phyloP scores from a whole-genome alignment of 805 yeast genomes.

The Saccharomycopsis fermentans region DNA sequence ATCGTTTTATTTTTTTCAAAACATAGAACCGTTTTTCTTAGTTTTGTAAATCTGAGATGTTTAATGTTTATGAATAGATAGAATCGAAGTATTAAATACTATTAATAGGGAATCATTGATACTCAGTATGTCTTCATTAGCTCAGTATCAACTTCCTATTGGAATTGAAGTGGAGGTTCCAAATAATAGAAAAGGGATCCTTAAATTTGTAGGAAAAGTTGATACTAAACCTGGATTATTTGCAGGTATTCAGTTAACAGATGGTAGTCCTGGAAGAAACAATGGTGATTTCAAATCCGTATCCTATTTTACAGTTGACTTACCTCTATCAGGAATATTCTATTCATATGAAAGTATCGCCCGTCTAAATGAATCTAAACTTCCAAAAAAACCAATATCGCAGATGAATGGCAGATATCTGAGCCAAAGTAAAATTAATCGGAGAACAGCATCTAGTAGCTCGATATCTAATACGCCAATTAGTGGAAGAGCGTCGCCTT shows the following conservation, averaged over 20 bases:
- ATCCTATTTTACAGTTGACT: conserved; percentile 54
- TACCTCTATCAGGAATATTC: conserved; percentile 66
- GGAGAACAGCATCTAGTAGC: conserved; percentile 1
- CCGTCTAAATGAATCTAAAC: not conserved
- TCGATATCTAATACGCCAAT: not conserved
- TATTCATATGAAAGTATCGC: conserved; percentile 39
- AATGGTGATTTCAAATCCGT: conserved; percentile 72
- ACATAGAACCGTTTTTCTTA: no score
- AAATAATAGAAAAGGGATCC: conserved; percentile 57
- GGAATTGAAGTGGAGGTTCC: conserved; percentile 39
- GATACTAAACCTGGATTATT: conserved; percentile 63
- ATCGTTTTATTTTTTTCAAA: no score
- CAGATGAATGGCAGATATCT: not conserved
- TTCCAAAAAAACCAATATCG: not conserved
- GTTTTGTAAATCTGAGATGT: no score
- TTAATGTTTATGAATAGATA: no score
- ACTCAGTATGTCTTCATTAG: not conserved
- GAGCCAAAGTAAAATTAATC: not conserved
- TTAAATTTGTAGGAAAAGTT: conserved; percentile 65
- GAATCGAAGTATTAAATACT: no score
- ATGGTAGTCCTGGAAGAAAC: conserved; percentile 63
- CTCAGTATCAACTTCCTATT: conserved; percentile 4
- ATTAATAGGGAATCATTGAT: no score
- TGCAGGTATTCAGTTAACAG: conserved; percentile 80
- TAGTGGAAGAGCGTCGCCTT: not conserved